Base-by-base conservation (phyloP, 257 asterid species). In the Lavandula angustifolia region DNA sequence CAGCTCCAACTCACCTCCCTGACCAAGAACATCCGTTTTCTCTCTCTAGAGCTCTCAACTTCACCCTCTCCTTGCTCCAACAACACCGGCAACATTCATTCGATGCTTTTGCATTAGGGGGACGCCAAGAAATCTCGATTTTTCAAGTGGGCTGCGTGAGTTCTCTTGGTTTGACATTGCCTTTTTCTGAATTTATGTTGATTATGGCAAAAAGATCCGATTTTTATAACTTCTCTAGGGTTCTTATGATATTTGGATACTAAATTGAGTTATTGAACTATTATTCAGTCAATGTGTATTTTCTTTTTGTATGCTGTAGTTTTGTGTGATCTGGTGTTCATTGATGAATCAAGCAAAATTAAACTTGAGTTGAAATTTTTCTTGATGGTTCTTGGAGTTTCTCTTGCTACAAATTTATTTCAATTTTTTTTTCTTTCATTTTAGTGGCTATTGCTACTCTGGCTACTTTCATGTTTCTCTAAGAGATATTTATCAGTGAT, bases 121-220 rank as follows among this genome's bases (percentile, higher is more conserved):
- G 41, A 53, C 52, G 67, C 68, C 63, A 18, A 9, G 56, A 31
- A 54, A 71, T 47, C 62, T 78, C 53, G 64, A 61, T 71, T 69
- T 54, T 50, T n/a, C 69, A 70, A 29, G 66, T 76, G 86, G 81
- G 75, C 46, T 69, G 61, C 58, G 86, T 84, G 68, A 76, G 81
- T 79, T 82, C 75, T 71, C 76, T 75, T 78, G 75, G 49, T 70
- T 80, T 73, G 31, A 9, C 65, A 38, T 62, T 55, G 55, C 16
- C 16, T 46, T 72, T 75, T 53, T n/a, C 34, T 54, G 29, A 42
- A 62, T 16, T 73, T 57, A 11, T 27, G 52, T 63, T 68, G 58
- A 68, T 51, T 62, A 51, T 54, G 58, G 41, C 1, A 55, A 41
- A 75, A 62, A 79, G 83, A 64, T 60, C 60, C 65, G 11, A 37